A percentile compares a stretch with the other conserved stretches of the same genome.
Evolutionary conservation across 108 stramenopile species (phyloP).

Genomic region (Aureococcus anophagefferens): DNA sequence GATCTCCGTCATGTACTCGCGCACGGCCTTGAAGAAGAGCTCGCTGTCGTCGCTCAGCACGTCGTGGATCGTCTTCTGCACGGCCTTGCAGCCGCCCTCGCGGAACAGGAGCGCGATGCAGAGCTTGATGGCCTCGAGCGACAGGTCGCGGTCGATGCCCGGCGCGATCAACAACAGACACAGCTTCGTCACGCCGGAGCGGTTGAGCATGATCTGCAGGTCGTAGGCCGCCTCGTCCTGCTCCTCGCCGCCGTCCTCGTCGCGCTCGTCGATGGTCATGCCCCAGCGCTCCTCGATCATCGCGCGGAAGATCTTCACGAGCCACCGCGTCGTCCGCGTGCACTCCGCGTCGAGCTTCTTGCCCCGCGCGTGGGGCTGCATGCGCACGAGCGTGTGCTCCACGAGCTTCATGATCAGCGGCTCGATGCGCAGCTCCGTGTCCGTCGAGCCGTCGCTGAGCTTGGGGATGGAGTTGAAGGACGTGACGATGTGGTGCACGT

Average conservation of each 20-base stretch:
- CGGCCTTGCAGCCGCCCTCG: constrained; percentile 20
- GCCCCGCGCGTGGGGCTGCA: constrained; percentile 12
- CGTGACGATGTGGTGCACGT: constrained; percentile 1
- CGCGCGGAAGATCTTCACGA: constrained; percentile 18
- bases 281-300: constrained; percentile 28
- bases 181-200: constrained; percentile 20
- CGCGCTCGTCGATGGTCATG: constrained; percentile 29
- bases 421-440: constrained; percentile 18
- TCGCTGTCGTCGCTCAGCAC: no score
- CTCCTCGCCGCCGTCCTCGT: constrained; percentile 30
- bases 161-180: constrained; percentile 24
- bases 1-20: no score
- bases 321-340: constrained; percentile 19
- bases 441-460: not conserved
- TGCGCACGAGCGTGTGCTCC: constrained; percentile 11
- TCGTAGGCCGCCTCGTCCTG: constrained; percentile 17
- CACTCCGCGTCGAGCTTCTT: constrained; percentile 11
- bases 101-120: constrained; percentile 20
- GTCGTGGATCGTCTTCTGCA: constrained; percentile 2
- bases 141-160: constrained; percentile 18
- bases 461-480: constrained; percentile 4
- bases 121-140: constrained; percentile 21
- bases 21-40: no score
- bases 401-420: constrained; percentile 24
- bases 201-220: constrained; percentile 19